These are phyloP conservation scores for Suillus subluteus DNA, from an alignment of 768 basidiomycete genomes.

Conservation along the genomic window DNA sequence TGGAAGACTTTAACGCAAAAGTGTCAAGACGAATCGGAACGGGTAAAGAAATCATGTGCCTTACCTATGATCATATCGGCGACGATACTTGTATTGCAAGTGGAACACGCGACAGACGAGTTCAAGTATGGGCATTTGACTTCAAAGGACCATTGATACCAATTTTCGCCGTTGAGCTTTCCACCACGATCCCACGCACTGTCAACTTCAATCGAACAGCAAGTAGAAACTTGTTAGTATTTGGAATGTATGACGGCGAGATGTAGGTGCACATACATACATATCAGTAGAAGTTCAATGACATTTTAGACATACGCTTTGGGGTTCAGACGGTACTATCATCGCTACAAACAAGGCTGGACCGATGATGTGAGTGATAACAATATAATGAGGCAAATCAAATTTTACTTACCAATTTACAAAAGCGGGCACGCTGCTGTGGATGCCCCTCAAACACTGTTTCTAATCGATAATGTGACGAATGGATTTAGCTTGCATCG, in stretches of 20 bases:
- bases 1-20: slow-evolving; percentile 8
- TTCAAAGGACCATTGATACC: neutral
- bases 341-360: neutral
- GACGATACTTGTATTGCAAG: neutral
- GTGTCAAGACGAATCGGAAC: slow-evolving; percentile 2
- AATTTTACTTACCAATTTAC: neutral
- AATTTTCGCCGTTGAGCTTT: neutral
- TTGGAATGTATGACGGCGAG: slow-evolving; percentile 12
- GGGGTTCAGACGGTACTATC: neutral
- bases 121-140: neutral
- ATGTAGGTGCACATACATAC: slow-evolving; percentile 1
- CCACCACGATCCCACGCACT: neutral
- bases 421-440: neutral
- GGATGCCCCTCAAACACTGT: neutral
- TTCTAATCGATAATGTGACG: neutral
- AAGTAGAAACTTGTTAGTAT: slow-evolving; percentile 4
- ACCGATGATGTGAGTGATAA: neutral
- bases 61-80: neutral
- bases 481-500: neutral
- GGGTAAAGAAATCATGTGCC: slow-evolving; percentile 15
- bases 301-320: neutral
- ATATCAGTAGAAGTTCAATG: neutral
- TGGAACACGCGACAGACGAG: neutral
- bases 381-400: neutral
- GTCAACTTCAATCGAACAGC: neutral